These are phyloP conservation scores for Trametes sanguinea DNA, from an alignment of 768 basidiomycete genomes.

Conservation along the genomic window DNA sequence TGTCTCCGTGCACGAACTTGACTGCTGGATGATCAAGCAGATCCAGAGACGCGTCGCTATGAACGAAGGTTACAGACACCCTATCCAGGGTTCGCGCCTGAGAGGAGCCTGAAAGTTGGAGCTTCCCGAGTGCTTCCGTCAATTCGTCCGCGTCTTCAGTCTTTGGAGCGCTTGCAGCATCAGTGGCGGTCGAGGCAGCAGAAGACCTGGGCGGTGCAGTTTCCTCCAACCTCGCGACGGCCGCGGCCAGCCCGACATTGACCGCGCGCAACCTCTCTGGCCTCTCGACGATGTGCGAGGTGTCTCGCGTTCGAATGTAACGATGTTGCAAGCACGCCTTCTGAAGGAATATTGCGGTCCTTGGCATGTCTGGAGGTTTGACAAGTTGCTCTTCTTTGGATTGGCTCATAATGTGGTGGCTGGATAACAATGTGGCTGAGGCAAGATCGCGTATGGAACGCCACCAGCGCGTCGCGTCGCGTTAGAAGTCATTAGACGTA, in stretches of 20 bases:
- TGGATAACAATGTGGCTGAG: neutral
- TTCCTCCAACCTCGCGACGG: slow-evolving; percentile 68
- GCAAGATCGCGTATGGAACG: neutral
- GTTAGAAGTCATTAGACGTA: no score
- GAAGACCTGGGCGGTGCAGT: neutral
- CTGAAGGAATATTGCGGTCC: slow-evolving; percentile 51
- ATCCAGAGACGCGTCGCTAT: slow-evolving; percentile 56
- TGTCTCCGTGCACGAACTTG: slow-evolving; percentile 73
- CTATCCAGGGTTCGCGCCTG: neutral
- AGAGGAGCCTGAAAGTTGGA: slow-evolving; percentile 22
- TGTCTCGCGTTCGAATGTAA: slow-evolving; percentile 77
- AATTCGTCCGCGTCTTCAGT: slow-evolving; percentile 40
- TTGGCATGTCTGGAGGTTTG: neutral
- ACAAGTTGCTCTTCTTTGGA: neutral
- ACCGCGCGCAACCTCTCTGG: slow-evolving; percentile 89
- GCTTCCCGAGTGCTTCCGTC: slow-evolving; percentile 43
- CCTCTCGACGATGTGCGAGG: slow-evolving; percentile 81
- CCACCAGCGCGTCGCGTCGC: neutral
- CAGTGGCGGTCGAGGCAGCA: neutral
- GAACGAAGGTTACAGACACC: slow-evolving; percentile 47
- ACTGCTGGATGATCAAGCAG: slow-evolving; percentile 63
- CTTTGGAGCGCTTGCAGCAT: neutral
- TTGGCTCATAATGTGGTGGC: neutral
- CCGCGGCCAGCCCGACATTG: slow-evolving; percentile 78
- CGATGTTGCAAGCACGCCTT: slow-evolving; percentile 72